These are phyloP conservation scores for Aspergillus sclerotioniger DNA, from an alignment of 495 filamentous ascomycete species.

Conservation along the genomic window DNA sequence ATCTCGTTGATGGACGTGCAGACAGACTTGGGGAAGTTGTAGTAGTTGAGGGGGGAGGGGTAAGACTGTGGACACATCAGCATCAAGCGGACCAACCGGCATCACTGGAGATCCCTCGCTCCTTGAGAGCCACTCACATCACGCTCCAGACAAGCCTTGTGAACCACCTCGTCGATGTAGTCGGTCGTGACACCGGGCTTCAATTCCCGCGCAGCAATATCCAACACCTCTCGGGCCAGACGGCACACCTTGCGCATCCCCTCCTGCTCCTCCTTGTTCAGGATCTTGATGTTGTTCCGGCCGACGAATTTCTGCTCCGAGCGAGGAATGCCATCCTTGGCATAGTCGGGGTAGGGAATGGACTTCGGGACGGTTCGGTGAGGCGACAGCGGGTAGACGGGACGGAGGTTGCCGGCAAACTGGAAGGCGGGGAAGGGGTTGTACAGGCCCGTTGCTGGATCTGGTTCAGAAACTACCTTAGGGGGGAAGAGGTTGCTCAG, in stretches of 20 bases:
- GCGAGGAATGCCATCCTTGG: conserved; percentile 75
- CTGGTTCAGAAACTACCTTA: conserved; percentile 78
- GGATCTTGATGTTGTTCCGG: conserved; percentile 74
- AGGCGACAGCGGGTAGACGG: conserved; percentile 84
- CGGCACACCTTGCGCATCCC: conserved; percentile 94
- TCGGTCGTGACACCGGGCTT: conserved; percentile 93
- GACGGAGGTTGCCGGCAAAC: conserved; percentile 77
- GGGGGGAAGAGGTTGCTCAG: conserved; percentile 50
- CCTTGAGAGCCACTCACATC: conserved; percentile 57
- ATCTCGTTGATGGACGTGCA: conserved; percentile 96
- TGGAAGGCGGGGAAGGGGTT: conserved; percentile 88
- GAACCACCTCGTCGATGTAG: conserved; percentile 92
- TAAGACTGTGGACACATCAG: conserved; percentile 67
- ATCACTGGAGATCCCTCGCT: conserved; percentile 3
- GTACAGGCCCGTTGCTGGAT: conserved; percentile 82
- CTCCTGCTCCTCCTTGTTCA: conserved; percentile 75
- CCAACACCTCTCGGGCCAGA: conserved; percentile 85
- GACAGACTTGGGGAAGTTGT: conserved; percentile 94
- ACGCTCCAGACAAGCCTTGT: conserved; percentile 92
- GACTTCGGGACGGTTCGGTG: conserved; percentile 70
- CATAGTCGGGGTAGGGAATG: conserved; percentile 84
- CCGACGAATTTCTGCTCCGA: conserved; percentile 71
- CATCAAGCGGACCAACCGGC: conserved; percentile 7
- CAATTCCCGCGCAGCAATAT: conserved; percentile 78
- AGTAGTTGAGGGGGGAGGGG: conserved; percentile 94